A percentile compares a stretch with the other conserved stretches of the same genome.
phyloP scores from a whole-genome alignment of 2,329 filamentous ascomycete genomes.

The Fusarium stilboides region DNA sequence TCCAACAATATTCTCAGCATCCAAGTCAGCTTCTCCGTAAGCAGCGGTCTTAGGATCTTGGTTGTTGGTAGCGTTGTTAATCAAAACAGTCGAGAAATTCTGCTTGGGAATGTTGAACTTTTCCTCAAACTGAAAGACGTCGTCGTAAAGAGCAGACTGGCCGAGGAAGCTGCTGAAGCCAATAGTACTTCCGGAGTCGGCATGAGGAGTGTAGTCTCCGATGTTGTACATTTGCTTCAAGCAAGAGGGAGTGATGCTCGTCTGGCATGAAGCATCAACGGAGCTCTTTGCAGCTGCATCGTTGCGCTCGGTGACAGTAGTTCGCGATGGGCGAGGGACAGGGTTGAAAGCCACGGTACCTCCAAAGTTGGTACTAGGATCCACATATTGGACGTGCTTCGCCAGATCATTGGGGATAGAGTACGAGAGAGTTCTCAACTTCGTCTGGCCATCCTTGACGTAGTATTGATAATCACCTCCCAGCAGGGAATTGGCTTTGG shows the following conservation, averaged over 20 bases:
- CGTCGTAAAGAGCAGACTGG: slow-evolving; percentile 29
- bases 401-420: slow-evolving; percentile 24
- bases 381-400: slow-evolving; percentile 29
- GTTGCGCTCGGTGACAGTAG: slow-evolving; percentile 5
- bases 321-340: slow-evolving; percentile 21
- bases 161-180: slow-evolving; percentile 36
- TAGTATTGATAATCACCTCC: slow-evolving; percentile 33
- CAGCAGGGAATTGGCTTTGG: slow-evolving; percentile 15
- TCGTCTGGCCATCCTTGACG: slow-evolving; percentile 27
- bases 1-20: slow-evolving; percentile 37
- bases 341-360: slow-evolving; percentile 31
- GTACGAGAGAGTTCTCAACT: slow-evolving; percentile 35
- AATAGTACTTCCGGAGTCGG: slow-evolving; percentile 28
- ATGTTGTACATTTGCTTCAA: slow-evolving; percentile 41
- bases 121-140: slow-evolving; percentile 33
- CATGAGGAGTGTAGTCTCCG: slow-evolving; percentile 26
- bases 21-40: slow-evolving; percentile 25
- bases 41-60: slow-evolving; percentile 21
- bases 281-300: slow-evolving; percentile 22
- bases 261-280: slow-evolving; percentile 34
- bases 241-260: slow-evolving; percentile 34
- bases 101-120: slow-evolving; percentile 31
- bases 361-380: slow-evolving; percentile 38
- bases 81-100: slow-evolving; percentile 29
- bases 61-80: slow-evolving; percentile 32